phyloP scores from a whole-genome alignment of 164 flowering plant genomes.

The Liquidambar formosana region DNA sequence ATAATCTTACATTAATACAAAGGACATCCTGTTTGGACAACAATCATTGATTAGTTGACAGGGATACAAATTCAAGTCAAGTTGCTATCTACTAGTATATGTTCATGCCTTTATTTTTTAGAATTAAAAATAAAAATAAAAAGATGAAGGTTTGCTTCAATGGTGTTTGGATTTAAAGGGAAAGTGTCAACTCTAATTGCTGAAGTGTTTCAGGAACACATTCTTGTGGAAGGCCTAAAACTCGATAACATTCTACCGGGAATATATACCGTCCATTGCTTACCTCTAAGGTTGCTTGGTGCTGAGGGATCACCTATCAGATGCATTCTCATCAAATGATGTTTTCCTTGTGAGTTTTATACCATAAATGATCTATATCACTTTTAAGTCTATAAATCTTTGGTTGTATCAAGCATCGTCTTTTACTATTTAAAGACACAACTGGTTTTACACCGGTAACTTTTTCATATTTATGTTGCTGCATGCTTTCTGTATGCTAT shows the following conservation, averaged over 20 bases:
- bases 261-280: slow-evolving; percentile 70
- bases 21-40: no score
- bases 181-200: neutral
- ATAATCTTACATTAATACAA: no score
- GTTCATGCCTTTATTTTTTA: no score
- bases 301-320: slow-evolving; percentile 85
- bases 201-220: slow-evolving; percentile 46
- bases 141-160: no score
- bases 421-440: no score
- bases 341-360: slow-evolving; percentile 7
- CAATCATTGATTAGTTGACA: no score
- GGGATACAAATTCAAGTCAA: no score
- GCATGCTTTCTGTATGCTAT: neutral
- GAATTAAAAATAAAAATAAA: neutral
- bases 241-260: slow-evolving; percentile 62
- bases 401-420: no score
- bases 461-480: neutral
- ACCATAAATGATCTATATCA: no score
- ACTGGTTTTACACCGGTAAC: no score
- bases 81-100: no score
- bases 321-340: slow-evolving; percentile 62
- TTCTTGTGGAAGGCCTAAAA: slow-evolving; percentile 72
- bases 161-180: no score
- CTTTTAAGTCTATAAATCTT: neutral
- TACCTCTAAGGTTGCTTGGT: slow-evolving; percentile 70